A percentile compares a stretch with the other conserved stretches of the same genome.
Conservation (phyloP, 169 alveolate species). For the Plasmodium inui region DNA sequence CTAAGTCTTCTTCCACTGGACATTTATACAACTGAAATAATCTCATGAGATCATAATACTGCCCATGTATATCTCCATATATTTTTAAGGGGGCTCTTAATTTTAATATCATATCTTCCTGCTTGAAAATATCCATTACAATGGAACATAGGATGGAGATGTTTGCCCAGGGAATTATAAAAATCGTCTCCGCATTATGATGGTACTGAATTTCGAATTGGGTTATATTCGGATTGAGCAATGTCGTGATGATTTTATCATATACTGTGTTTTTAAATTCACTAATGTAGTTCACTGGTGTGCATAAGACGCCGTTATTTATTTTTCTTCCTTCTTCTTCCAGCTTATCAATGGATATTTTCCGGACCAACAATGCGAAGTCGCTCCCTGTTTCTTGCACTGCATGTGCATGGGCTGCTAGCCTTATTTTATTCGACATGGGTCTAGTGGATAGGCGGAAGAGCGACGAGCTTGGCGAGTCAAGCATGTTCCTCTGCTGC, state of each 20-base stretch:
- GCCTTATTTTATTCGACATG: slow-evolving; percentile 79
- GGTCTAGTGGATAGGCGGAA: slow-evolving; percentile 72
- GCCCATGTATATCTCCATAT: slow-evolving; percentile 99
- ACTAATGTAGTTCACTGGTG: slow-evolving; percentile 76
- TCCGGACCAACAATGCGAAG: slow-evolving; percentile 87
- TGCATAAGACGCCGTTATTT: slow-evolving; percentile 80
- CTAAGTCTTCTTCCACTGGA: slow-evolving; percentile 90
- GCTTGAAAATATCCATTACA: slow-evolving; percentile 87
- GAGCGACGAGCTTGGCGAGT: slow-evolving; percentile 37
- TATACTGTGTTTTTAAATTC: slow-evolving; percentile 82
- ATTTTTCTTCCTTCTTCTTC: slow-evolving; percentile 93
- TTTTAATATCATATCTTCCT: slow-evolving; percentile 96
- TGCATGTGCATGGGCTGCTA: slow-evolving; percentile 88
- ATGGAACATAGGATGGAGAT: slow-evolving; percentile 84
- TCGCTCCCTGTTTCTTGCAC: slow-evolving; percentile 88
- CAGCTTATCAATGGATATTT: slow-evolving; percentile 90
- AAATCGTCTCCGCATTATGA: slow-evolving; percentile 78
- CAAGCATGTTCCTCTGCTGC: slow-evolving; percentile 44
- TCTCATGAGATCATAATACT: slow-evolving; percentile 98
- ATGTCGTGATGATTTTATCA: slow-evolving; percentile 80
- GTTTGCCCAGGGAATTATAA: slow-evolving; percentile 86
- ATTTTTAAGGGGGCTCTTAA: slow-evolving; percentile 97
- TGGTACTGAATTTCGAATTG: slow-evolving; percentile 76
- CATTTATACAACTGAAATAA: slow-evolving; percentile 91
- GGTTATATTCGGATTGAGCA: slow-evolving; percentile 81